Evolutionary conservation across 768 basidiomycete genomes (phyloP).

Genomic region (Xerocomus brunneocitrinus): DNA sequence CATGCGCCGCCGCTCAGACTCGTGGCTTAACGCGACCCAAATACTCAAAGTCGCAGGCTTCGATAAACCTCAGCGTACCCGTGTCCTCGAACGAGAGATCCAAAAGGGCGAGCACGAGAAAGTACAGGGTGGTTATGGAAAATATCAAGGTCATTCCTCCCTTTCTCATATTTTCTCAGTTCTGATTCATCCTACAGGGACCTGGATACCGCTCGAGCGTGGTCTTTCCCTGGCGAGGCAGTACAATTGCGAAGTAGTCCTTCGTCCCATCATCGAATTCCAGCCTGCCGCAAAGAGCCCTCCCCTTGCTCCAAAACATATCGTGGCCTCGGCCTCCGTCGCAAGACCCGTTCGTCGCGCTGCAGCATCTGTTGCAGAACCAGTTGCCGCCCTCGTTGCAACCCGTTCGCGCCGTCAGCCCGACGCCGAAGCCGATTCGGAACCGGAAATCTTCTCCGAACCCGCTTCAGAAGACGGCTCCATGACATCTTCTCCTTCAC

Average conservation of each 20-base stretch:
- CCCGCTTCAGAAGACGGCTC: conserved; percentile 83
- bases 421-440: conserved; percentile 52
- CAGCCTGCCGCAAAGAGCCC: conserved; percentile 85
- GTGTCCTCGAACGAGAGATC: conserved; percentile 95
- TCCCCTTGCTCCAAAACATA: conserved; percentile 93
- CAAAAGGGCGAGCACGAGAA: conserved; percentile 99
- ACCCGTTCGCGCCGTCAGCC: conserved; percentile 58
- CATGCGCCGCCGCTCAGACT: conserved; percentile 94
- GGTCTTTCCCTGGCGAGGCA: conserved; percentile 84
- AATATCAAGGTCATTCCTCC: conserved; percentile 85
- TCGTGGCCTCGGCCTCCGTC: conserved; percentile 63
- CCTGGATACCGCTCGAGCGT: conserved; percentile 96
- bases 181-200: conserved; percentile 52
- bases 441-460: conserved; percentile 58
- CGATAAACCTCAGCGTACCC: conserved; percentile 96
- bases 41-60: conserved; percentile 99
- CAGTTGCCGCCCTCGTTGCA: conserved; percentile 27
- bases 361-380: conserved; percentile 14
- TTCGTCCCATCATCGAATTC: conserved; percentile 94
- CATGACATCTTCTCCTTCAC: conserved; percentile 86
- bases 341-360: conserved; percentile 28
- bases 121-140: conserved; percentile 98
- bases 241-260: conserved; percentile 82
- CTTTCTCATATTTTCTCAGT: background rate
- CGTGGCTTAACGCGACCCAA: conserved; percentile 98